phyloP scores from a whole-genome alignment of 257 asterid genomes.

The Nicotiana knightiana region DNA sequence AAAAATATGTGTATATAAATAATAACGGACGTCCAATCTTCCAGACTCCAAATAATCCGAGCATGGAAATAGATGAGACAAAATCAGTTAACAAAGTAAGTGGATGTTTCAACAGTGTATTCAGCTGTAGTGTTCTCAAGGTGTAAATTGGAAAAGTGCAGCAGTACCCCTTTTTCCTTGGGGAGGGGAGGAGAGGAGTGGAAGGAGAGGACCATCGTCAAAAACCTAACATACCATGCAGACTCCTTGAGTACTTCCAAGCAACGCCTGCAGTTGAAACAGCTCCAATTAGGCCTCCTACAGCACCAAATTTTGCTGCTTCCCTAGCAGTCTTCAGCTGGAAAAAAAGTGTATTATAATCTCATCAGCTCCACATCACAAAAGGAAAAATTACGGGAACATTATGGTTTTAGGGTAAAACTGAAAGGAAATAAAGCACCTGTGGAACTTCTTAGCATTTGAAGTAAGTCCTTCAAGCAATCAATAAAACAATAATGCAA shows the following conservation, averaged over 20 bases:
- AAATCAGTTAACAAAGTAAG: not conserved
- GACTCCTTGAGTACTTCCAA: slow-evolving; percentile 86
- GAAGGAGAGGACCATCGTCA: not conserved
- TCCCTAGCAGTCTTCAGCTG: slow-evolving; percentile 82
- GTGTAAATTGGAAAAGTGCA: not conserved
- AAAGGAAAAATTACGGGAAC: not conserved
- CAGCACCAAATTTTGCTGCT: slow-evolving; percentile 58
- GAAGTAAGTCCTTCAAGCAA: not conserved
- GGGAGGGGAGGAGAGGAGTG: not conserved
- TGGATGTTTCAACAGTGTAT: not conserved
- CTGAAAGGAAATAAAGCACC: not conserved
- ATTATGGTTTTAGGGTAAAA: not conserved
- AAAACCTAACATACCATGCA: slow-evolving; percentile 50
- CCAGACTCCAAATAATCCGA: not conserved
- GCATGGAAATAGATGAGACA: not conserved
- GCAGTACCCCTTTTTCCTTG: not conserved
- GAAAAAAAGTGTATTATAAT: not conserved
- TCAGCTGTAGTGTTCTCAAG: not conserved
- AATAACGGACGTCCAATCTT: not conserved
- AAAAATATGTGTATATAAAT: not conserved
- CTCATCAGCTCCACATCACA: not conserved
- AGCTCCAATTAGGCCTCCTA: slow-evolving; percentile 74
- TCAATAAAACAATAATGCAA: not conserved
- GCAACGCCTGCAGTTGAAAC: slow-evolving; percentile 64
- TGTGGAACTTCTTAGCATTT: not conserved